Conservation (phyloP, 495 filamentous ascomycete species). For the Peziza echinospora region DNA sequence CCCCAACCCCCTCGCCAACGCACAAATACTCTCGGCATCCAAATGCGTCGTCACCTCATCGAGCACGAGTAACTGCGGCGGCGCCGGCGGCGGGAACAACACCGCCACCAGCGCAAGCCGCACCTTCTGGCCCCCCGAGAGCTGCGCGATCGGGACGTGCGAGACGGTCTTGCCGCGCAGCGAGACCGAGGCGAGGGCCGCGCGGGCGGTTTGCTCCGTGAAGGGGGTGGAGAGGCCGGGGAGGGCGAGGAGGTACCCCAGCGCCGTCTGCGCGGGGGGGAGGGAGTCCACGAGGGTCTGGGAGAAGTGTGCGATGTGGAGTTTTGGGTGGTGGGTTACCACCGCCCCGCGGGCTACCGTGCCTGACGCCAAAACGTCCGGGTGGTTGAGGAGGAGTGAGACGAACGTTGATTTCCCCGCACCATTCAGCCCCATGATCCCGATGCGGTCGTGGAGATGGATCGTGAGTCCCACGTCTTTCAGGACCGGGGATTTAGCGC, state of each 20-base stretch:
- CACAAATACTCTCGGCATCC: slow-evolving; percentile 53
- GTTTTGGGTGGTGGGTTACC: slow-evolving; percentile 38
- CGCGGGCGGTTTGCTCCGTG: too few species aligned
- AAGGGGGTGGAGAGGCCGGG: slow-evolving; percentile 42
- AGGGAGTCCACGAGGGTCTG: slow-evolving; percentile 54
- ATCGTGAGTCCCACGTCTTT: slow-evolving; percentile 41
- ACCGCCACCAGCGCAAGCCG: slow-evolving; percentile 48
- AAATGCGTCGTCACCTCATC: slow-evolving; percentile 78
- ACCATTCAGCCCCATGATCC: slow-evolving; percentile 52
- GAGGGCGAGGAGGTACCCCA: slow-evolving; percentile 25
- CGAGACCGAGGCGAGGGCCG: slow-evolving; percentile 39
- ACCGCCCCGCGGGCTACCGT: too few species aligned
- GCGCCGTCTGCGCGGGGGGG: slow-evolving; percentile 27
- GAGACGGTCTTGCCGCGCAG: slow-evolving; percentile 42
- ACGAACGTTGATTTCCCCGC: slow-evolving; percentile 53
- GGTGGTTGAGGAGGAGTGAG: slow-evolving; percentile 35
- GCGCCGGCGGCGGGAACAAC: slow-evolving; percentile 38
- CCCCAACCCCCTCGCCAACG: slow-evolving; percentile 40
- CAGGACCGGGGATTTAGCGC: slow-evolving; percentile 23
- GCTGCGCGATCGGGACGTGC: slow-evolving; percentile 42
- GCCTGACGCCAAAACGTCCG: too few species aligned
- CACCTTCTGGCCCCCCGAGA: slow-evolving; percentile 65
- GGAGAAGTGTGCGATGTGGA: slow-evolving; percentile 52
- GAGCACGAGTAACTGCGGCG: slow-evolving; percentile 52
- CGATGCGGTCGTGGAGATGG: slow-evolving; percentile 46